Evolutionary conservation across 495 filamentous ascomycete species (phyloP), one percentile per base, ranked within the genome.

Genomic region (Podospora didyma): DNA sequence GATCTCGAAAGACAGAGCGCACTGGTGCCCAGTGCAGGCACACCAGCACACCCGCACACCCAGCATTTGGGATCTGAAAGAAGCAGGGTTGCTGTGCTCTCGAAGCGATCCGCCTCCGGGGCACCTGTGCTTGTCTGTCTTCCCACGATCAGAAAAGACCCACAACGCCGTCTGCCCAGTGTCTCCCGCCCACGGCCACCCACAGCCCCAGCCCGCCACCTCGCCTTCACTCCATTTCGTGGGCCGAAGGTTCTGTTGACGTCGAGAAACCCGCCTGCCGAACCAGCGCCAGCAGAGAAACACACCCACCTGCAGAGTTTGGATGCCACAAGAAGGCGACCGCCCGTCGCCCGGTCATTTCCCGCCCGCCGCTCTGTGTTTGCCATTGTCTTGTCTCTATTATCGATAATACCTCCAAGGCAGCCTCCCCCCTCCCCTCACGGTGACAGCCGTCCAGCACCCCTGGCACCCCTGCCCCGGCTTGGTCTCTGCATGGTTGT

Each of bases 261-360:
- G 41, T 20, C 41, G 16, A 49, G 23, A 60, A 34, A 24, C 14
- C 46, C 46, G 9, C 22, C 3, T 20, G n/a, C 39, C 39, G 39
- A 42, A 14, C 1, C 39, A 14, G n/a, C 14, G 34, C 34, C 34
- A 16, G 9, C 34, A 37, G 34, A 37, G 34, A 17, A 10, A 11
- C 2, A 19, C 44, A 31, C 4, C 26, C 26, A 31, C 4, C 26
- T 4, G 26, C 26, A 31, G 26, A 31, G 26, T 31, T 31, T 46
- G 20, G 48, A 35, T 51, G 53, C 42, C 45, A 57, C 50, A 21
- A 49, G 37, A 60, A 49, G 46, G 53, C 60, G 65, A 52, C 46
- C 56, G 49, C 42, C 57, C 53, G 56, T 67, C 59, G 51, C 62
- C 62, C 49, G 62, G 64, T 51, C 62, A 51, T 52, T 62, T 54